These are phyloP conservation scores for Ascomycota sp. DNA, from an alignment of 2,329 filamentous ascomycete genomes.

Conservation along the genomic window DNA sequence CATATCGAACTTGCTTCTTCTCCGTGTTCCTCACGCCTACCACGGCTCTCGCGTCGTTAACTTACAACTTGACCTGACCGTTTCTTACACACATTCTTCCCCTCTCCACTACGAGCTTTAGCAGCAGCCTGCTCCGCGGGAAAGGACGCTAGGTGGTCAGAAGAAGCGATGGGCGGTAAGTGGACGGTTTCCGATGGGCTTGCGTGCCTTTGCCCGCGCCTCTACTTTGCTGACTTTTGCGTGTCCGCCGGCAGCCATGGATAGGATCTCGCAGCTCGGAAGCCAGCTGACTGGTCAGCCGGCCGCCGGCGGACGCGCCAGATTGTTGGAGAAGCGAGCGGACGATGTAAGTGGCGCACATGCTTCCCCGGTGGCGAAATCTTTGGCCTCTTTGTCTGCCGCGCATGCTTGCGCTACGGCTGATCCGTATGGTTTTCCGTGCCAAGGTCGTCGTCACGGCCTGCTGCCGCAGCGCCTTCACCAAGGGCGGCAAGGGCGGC, in stretches of 20 bases:
- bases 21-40: too few relatives aligned
- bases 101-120: too few relatives aligned
- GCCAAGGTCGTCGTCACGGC: constrained; percentile 72
- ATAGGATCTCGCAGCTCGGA: constrained; percentile 38
- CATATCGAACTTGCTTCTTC: too few relatives aligned
- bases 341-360: constrained; percentile 33
- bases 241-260: constrained; percentile 21
- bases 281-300: constrained; percentile 43
- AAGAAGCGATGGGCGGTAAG: constrained; percentile 15
- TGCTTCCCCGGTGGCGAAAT: not conserved
- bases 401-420: too few relatives aligned
- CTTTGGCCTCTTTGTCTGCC: too few relatives aligned
- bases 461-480: constrained; percentile 78
- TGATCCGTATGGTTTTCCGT: not conserved
- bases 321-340: constrained; percentile 42
- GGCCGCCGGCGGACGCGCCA: constrained; percentile 27
- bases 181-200: constrained; percentile 1
- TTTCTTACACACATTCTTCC: too few relatives aligned
- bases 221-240: not conserved
- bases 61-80: too few relatives aligned
- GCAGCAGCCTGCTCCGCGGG: too few relatives aligned
- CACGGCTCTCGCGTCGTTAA: too few relatives aligned
- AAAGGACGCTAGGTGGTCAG: too few relatives aligned
- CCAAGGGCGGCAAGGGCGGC: constrained; percentile 77
- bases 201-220: not conserved